Evolutionary conservation across 2,329 filamentous ascomycete genomes (phyloP).

Genomic region (Chaetomium strumarium): DNA sequence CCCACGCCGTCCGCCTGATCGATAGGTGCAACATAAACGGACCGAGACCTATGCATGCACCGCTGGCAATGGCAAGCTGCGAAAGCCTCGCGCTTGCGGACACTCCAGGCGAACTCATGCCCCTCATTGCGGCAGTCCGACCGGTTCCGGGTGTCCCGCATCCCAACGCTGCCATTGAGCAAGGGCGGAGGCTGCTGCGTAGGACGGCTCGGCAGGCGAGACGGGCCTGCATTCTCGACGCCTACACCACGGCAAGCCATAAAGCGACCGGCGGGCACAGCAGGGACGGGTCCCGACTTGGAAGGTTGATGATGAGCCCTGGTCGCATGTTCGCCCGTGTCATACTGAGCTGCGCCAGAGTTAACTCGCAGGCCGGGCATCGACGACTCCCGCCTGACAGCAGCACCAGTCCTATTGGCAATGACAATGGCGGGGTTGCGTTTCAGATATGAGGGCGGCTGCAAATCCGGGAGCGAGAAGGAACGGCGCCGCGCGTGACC

Average conservation of each 20-base stretch:
- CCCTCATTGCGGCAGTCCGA: background rate
- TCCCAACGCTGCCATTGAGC: background rate
- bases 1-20: background rate
- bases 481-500: background rate
- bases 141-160: background rate
- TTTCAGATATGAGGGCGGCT: background rate
- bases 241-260: background rate
- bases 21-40: background rate
- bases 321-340: background rate
- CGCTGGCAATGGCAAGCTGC: background rate
- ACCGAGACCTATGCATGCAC: background rate
- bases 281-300: constrained; percentile 12
- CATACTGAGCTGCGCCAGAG: no score
- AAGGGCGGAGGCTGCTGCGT: background rate
- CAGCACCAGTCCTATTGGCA: background rate
- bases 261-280: background rate
- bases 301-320: constrained; percentile 2
- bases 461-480: background rate
- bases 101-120: background rate
- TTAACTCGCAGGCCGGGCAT: background rate
- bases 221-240: constrained; percentile 11
- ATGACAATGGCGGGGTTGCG: background rate
- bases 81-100: background rate
- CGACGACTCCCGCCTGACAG: background rate
- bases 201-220: constrained; percentile 10